phyloP scores from a whole-genome alignment of 176 grass and related monocot species.

The Bonia amplexicaulis region DNA sequence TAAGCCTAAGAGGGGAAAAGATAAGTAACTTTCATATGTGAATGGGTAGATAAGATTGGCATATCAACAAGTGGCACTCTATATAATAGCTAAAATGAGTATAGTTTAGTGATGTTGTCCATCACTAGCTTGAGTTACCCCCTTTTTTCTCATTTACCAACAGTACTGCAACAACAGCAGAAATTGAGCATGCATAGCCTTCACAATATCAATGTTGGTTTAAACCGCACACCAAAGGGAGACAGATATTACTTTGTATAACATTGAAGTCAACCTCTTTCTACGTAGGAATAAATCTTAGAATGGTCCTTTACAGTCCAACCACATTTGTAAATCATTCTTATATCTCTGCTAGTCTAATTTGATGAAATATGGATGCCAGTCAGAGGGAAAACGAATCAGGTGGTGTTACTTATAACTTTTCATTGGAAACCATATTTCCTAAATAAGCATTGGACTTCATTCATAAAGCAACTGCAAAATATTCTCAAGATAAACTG shows the following conservation, averaged over 20 bases:
- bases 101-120: neutral
- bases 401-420: neutral
- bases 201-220: neutral
- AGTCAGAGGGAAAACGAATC: neutral
- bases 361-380: neutral
- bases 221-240: neutral
- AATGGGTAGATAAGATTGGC: neutral
- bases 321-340: neutral
- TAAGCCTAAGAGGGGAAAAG: neutral
- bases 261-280: neutral
- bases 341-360: neutral
- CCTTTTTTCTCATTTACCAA: neutral
- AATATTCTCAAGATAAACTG: neutral
- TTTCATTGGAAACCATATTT: neutral
- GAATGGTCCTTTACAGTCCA: neutral
- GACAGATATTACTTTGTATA: neutral
- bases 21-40: neutral
- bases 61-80: neutral
- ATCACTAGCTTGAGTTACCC: neutral
- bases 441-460: constrained; percentile 2
- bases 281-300: neutral
- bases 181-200: neutral
- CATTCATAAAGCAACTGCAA: neutral
- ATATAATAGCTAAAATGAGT: constrained; percentile 10
- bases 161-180: neutral